phyloP scores from a whole-genome alignment of 192 early-diverging fungal species.

The Coemansia sp. region DNA sequence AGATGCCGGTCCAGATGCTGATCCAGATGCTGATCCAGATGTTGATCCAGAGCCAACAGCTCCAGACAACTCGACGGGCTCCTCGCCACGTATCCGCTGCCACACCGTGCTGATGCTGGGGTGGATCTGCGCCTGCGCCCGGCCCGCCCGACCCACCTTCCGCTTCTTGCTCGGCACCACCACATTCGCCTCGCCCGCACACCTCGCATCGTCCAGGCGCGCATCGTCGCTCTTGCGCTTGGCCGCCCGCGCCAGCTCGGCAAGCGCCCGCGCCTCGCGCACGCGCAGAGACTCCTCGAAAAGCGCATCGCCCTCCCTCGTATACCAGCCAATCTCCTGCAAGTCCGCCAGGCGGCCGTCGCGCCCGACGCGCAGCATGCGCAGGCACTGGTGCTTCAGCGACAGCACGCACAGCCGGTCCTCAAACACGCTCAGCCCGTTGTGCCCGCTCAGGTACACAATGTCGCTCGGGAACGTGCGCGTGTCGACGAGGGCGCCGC shows the following conservation, averaged over 20 bases:
- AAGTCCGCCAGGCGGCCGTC: slow-evolving; percentile 26
- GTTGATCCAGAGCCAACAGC: too few relatives aligned
- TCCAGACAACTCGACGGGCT: too few relatives aligned
- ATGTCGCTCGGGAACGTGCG: slow-evolving; percentile 43
- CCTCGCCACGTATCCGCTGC: background rate
- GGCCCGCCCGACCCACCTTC: background rate
- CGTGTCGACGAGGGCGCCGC: slow-evolving; percentile 26
- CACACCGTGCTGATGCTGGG: background rate
- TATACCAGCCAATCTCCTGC: slow-evolving; percentile 52
- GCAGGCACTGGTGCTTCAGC: slow-evolving; percentile 48
- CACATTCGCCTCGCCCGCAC: background rate
- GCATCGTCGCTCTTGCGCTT: slow-evolving; percentile 11
- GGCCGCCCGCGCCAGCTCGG: background rate
- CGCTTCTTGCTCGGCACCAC: slow-evolving; percentile 1
- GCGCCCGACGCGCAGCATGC: slow-evolving; percentile 25
- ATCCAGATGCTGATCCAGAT: too few relatives aligned
- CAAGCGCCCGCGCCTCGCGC: slow-evolving; percentile 21
- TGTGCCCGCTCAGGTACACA: slow-evolving; percentile 45
- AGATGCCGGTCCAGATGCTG: too few relatives aligned
- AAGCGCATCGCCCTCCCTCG: slow-evolving; percentile 35
- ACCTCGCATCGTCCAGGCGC: background rate
- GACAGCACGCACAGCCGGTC: slow-evolving; percentile 49
- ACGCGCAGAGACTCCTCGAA: slow-evolving; percentile 27
- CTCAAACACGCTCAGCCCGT: slow-evolving; percentile 32
- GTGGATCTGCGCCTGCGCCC: background rate